Base-by-base conservation (phyloP, 2,329 filamentous ascomycete genomes). In the Diplodia sapinea region DNA sequence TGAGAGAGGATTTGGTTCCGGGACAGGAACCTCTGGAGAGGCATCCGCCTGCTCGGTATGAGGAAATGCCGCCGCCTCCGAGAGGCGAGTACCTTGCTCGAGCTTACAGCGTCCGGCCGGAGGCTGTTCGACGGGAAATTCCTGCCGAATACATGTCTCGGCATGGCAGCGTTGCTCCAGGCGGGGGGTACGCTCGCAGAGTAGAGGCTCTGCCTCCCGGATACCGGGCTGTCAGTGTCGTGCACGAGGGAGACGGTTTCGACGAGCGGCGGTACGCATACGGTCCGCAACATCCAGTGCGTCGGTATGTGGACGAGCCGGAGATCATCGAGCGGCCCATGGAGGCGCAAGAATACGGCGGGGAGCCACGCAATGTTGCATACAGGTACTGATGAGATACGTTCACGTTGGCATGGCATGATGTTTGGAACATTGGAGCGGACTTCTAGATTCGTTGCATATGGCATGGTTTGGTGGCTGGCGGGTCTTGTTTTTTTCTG, bases 91-190 rank as follows among this genome's bases (percentile, higher is more conserved):
- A 76, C 62, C 64, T 74, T 4, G 70, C 73, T 11, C 71, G 79
- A 64, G 74, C 78, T 29, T 80, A 79, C 70, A 80, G 78, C 61
- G 77, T 80, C 51, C 78, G 77, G 2, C 79, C 79, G 2, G 78
- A 80, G 47, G 71, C 74, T 50, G 67, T 76, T 59, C 73, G 77
- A 49, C 74, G 75, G 59, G 79, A 80, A 67, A 63, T 74, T 6
- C 74, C 75, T 2, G 73, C 73, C 59, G 77, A 76, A 1, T 79
- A 78, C 47, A 70, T 73, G 23, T 64, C 70, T 50, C 77, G 77
- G 7, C 76, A 78, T 57, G 77, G 79, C 65, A 82, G 80, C 71
- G 77, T 82, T 15, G 79, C 80, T 57, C 81, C 81, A 13, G 73
- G 79, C 4, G 59, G 57, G 13, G 66, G 59, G 15, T 71, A 71